Evolutionary conservation across 2,329 filamentous ascomycete species (phyloP).

Genomic region (Rosellinia necatrix): DNA sequence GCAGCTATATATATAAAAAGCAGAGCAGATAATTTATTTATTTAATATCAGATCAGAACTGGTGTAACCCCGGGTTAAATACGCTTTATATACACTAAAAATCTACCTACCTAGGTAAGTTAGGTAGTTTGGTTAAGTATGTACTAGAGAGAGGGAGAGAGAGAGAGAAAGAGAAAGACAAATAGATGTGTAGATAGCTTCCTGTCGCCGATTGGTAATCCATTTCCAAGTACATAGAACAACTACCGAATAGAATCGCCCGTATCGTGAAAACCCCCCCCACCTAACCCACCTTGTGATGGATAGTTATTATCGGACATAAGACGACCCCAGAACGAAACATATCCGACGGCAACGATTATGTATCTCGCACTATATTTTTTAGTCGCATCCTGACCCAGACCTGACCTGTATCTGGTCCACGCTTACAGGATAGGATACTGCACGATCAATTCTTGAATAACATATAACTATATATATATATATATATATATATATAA

Average conservation of each 20-base stretch:
- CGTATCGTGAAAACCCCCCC: constrained; percentile 20
- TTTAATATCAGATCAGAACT: too few relatives aligned
- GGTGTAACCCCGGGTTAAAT: too few relatives aligned
- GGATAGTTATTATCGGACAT: constrained; percentile 23
- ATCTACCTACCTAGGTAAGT: too few relatives aligned
- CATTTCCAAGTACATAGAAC: too few relatives aligned
- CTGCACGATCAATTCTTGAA: background rate
- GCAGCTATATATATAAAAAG: too few relatives aligned
- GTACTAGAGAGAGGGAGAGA: too few relatives aligned
- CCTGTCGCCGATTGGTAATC: constrained; percentile 26
- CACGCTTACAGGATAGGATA: background rate
- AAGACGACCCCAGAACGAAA: constrained; percentile 14
- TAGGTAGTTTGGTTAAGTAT: too few relatives aligned
- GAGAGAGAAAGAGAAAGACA: too few relatives aligned
- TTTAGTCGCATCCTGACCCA: background rate
- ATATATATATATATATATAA: too few relatives aligned
- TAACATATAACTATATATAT: background rate
- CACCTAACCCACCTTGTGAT: constrained; percentile 15
- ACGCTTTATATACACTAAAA: too few relatives aligned
- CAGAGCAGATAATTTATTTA: too few relatives aligned
- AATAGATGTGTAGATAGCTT: background rate
- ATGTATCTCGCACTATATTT: background rate
- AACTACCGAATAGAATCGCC: too few relatives aligned
- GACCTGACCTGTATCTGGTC: background rate
- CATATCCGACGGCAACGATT: constrained; percentile 4